Conservation (phyloP, 805 yeast genomes). For the Cyberlindnera maritima region DNA sequence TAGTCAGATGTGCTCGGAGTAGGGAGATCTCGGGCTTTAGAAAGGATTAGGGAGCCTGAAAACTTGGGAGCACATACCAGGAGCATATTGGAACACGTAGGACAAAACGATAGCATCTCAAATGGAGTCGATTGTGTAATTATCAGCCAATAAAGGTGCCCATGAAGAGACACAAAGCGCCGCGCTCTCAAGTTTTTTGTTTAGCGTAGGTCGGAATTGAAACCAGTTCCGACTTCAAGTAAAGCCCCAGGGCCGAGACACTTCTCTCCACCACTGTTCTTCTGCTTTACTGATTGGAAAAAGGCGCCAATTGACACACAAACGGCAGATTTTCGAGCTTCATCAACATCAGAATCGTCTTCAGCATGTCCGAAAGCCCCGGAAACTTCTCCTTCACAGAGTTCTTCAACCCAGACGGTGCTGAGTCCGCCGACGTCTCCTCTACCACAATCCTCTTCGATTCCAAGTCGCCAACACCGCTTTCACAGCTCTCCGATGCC, state of each 20-base stretch:
- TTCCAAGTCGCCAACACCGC: not conserved
- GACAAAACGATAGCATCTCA: slow-evolving; percentile 91
- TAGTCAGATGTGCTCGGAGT: not conserved
- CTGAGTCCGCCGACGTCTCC: not conserved
- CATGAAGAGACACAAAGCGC: not conserved
- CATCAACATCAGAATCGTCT: not conserved
- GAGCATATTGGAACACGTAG: slow-evolving; percentile 90
- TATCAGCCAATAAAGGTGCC: not conserved
- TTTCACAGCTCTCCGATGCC: not conserved
- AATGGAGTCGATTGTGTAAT: not conserved
- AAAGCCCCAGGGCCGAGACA: not conserved
- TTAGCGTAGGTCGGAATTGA: not conserved
- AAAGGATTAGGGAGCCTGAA: not conserved
- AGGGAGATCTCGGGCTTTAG: not conserved
- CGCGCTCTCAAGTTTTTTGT: not conserved
- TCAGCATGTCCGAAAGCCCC: not conserved
- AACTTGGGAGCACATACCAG: slow-evolving; percentile 37
- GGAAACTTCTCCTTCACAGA: not conserved
- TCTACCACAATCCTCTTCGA: not conserved
- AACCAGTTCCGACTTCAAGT: not conserved
- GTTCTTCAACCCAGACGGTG: not conserved
- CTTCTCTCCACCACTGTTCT: no score
- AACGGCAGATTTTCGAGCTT: not conserved
- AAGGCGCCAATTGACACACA: not conserved
- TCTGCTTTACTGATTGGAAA: no score